Base-by-base conservation (phyloP, 1,139 yeast species). In the Yamadazyma diddensiae region DNA sequence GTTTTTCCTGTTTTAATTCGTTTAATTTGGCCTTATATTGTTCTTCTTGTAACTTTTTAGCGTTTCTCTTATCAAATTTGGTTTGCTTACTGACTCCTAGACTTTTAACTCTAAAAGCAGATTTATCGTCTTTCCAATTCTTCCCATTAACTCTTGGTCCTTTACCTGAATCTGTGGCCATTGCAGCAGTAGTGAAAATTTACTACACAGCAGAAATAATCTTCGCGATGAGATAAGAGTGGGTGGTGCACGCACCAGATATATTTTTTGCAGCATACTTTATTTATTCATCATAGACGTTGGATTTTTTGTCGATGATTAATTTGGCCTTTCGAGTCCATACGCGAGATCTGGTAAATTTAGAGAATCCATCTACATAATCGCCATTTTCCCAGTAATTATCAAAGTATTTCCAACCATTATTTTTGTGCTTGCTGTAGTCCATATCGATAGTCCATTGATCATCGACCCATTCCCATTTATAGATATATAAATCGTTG, bases 1-100 rank as follows among this genome's bases (percentile, higher is more conserved):
- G 77, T 52, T 84, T 81, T 43, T 81, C 90, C 24, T 77, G 76
- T 46, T 77, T 75, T 47, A 77, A 59, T 26, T 65, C 74, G 48
- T 78, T 73, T 47, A 85, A 45, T 39, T 74, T 73, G 37, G 70
- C 73, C 45, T 73, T 77, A 46, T 55, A 65, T 40, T 67, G 70
- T 20, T 65, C 57, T 35, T 71, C 71, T 39, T 65, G 61, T 27
- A 62, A 48, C 45, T 50, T 57, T 43, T 65, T 60, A 31, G 57
- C 55, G 40, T 62, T 65, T 41, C 73, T 55, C 31, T 51, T 53
- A 35, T 58, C 44, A 37, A 47, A 59, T 15, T 47, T 46, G 25
- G 45, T 47, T 20, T 43, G 42, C 26, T 47, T 38, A 37, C 47
- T 38, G 2, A 59, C 58, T 9, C 65, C 65, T 12, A 57, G 34